phyloP scores from a whole-genome alignment of 306 rosid genomes.

The Vachellia collinsii region DNA sequence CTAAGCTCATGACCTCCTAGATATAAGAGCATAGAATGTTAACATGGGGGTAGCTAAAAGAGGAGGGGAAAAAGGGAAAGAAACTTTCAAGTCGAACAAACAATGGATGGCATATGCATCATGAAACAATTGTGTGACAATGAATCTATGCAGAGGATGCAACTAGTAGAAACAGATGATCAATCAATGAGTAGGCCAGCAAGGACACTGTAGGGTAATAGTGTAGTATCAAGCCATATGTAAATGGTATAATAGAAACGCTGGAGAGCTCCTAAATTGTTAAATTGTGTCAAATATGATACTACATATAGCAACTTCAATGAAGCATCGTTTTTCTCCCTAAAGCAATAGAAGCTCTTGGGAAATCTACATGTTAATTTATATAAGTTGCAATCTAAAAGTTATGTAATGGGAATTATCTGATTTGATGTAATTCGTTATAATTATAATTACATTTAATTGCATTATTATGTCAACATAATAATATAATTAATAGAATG shows the following conservation, averaged over 20 bases:
- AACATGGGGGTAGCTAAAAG: constrained; percentile 6
- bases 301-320: too few species aligned
- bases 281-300: neutral
- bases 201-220: neutral
- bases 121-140: constrained; percentile 10
- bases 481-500: too few species aligned
- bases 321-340: neutral
- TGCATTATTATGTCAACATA: too few species aligned
- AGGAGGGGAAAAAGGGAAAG: neutral
- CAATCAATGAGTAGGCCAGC: constrained; percentile 4
- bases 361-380: too few species aligned
- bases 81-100: neutral
- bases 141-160: neutral
- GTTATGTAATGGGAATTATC: too few species aligned
- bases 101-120: neutral
- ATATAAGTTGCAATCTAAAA: too few species aligned
- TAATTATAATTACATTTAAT: too few species aligned
- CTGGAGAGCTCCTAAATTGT: neutral
- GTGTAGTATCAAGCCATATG: neutral
- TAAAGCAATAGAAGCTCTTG: neutral
- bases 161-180: neutral
- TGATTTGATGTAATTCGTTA: too few species aligned
- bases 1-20: too few species aligned
- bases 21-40: constrained; percentile 5
- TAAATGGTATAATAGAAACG: neutral